Base-by-base conservation (phyloP, 495 filamentous ascomycete species). In the Neurospora africana region DNA sequence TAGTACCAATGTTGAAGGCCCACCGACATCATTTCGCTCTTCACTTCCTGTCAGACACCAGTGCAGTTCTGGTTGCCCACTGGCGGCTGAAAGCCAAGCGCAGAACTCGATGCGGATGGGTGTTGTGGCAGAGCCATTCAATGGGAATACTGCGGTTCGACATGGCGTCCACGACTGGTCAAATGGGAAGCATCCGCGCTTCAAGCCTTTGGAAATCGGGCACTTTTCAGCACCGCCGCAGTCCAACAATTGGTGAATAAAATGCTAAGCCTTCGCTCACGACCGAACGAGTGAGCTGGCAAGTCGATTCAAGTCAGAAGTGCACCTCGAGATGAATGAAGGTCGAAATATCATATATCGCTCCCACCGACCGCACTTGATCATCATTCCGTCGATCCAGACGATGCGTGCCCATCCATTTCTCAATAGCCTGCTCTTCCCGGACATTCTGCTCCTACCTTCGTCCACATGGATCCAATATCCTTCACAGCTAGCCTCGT, bases 401-500 rank as follows among this genome's bases (percentile, higher is more conserved):
- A 15, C 40, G 8, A 41, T 19, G 15, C 4, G 19, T 19, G 5
- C 19, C 19, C 5, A n/a, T n/a, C 19, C 8, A 21, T 6, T 4
- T 10, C 10, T 4, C 19, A 47, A 47, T 8, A 47, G 1, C 43
- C 44, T 21, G 44, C 44, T 53, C 21, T 2, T 53, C 44, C 0
- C 44, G 21, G 4, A 11, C 44, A 53, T 27, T 15, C 21, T 4
- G 3, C 41, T 21, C 41, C 13, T 0, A 6, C 30, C 39, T 7
- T 30, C 19, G 41, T 44, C 3, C 41, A 10, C 19, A 47, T 70
- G 36, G 69, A 70, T 30, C 69, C 69, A n/a, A 7, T 70, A 27
- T 70, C 37, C 11, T 27, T 70, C 27, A 43, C 69, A 35, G 70
- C 72, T 15, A 69, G 72, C 70, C 33, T 74, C 37, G 69, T 70